Conservation (phyloP, 2,329 filamentous ascomycete genomes). For the Pseudogymnoascus sp. region DNA sequence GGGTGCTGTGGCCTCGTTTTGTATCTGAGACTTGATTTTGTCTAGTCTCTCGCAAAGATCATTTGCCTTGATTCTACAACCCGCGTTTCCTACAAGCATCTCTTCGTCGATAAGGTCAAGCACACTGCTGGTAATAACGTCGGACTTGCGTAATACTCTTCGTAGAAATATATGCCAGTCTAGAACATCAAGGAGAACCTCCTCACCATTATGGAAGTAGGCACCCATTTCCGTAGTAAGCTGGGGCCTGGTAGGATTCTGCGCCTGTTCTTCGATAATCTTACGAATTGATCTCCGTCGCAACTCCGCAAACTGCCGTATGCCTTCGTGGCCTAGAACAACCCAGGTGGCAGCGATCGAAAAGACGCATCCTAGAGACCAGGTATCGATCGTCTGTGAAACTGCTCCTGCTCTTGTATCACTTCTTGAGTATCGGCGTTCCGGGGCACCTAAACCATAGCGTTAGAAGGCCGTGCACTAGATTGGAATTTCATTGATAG, state of each 20-base stretch:
- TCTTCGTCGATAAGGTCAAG: conserved; percentile 23
- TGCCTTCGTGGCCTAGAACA: conserved; percentile 28
- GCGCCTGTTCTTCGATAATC: background rate
- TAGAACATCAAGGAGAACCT: conserved; percentile 18
- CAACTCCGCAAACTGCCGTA: conserved; percentile 22
- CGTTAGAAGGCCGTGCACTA: background rate
- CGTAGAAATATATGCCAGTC: conserved; percentile 22
- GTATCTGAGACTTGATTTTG: background rate
- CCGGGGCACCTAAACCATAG: background rate
- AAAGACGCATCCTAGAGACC: conserved; percentile 34
- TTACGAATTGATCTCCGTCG: conserved; percentile 11
- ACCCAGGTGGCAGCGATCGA: conserved; percentile 33
- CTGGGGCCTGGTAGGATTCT: background rate
- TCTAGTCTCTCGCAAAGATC: conserved; percentile 8
- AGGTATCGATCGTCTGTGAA: conserved; percentile 27
- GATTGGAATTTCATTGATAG: background rate
- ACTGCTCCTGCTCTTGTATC: background rate
- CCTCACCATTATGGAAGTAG: conserved; percentile 21
- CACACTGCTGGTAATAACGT: conserved; percentile 17
- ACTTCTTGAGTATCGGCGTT: background rate
- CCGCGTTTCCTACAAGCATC: conserved; percentile 17
- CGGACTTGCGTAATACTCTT: conserved; percentile 13
- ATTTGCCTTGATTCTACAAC: background rate
- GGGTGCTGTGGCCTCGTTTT: background rate
- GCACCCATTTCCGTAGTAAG: too few relatives aligned